Conservation (phyloP, 106 monocot species). For the Iris macrosiphon region DNA sequence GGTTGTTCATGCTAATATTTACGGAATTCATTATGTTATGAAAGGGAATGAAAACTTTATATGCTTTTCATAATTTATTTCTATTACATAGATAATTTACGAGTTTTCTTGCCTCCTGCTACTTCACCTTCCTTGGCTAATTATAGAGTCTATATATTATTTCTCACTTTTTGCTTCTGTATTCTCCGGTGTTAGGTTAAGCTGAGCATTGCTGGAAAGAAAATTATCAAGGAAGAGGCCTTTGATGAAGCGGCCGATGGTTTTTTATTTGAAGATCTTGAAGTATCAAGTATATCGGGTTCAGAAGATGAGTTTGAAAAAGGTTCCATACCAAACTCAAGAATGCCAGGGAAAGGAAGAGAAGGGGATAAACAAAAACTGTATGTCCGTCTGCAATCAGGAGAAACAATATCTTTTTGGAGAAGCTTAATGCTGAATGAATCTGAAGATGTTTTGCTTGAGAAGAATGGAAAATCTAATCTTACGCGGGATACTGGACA, state of each 20-base stretch:
- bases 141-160: neutral
- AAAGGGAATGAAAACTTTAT: no score
- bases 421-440: conserved; percentile 68
- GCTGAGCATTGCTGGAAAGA: conserved; percentile 58
- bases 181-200: conserved; percentile 47
- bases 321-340: conserved; percentile 8
- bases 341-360: conserved; percentile 20
- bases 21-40: no score
- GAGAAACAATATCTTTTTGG: conserved; percentile 69
- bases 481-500: conserved; percentile 2
- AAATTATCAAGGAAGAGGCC: conserved; percentile 63
- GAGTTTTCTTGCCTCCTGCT: neutral
- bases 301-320: conserved; percentile 88
- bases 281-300: conserved; percentile 88
- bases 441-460: conserved; percentile 44
- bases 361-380: conserved; percentile 54
- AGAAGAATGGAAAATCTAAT: conserved; percentile 17
- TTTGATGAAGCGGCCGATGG: conserved; percentile 36
- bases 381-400: conserved; percentile 47
- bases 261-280: conserved; percentile 54
- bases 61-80: no score
- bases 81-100: no score
- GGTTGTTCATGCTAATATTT: no score
- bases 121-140: neutral
- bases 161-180: conserved; percentile 1